phyloP scores from a whole-genome alignment of 805 yeast genomes.

The Maudiozyma barnettii region DNA sequence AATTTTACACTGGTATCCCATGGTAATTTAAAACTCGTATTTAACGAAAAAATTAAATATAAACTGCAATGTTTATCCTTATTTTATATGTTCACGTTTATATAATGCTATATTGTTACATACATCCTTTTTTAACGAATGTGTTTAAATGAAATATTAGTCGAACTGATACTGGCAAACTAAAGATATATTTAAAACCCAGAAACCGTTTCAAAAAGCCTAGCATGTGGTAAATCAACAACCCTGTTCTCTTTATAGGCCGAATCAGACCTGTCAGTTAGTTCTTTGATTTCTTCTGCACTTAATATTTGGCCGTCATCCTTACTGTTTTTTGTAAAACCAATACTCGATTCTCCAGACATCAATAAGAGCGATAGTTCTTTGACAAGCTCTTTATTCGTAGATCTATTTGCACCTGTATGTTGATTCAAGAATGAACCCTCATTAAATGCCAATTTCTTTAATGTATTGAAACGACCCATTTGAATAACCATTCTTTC shows the following conservation, averaged over 20 bases:
- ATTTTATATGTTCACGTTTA: background rate
- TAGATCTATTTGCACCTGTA: constrained; percentile 13
- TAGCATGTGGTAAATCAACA: constrained; percentile 28
- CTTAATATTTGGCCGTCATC: constrained; percentile 26
- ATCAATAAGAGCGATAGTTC: constrained; percentile 35
- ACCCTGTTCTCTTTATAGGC: constrained; percentile 31
- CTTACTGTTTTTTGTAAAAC: constrained; percentile 17
- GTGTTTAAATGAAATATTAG: too few relatives aligned
- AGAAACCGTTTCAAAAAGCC: constrained; percentile 32
- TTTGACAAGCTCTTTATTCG: constrained; percentile 29
- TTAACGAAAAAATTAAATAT: background rate
- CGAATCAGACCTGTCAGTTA: constrained; percentile 38
- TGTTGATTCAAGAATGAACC: constrained; percentile 18
- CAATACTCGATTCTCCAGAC: constrained; percentile 33
- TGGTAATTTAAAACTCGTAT: constrained; percentile 1
- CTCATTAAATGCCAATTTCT: constrained; percentile 28
- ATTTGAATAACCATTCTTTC: constrained; percentile 66
- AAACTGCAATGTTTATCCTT: background rate
- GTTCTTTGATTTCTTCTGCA: constrained; percentile 38
- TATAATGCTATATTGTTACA: background rate
- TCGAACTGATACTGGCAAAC: background rate
- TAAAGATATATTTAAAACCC: constrained; percentile 11
- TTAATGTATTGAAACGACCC: constrained; percentile 45
- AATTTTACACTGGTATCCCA: constrained; percentile 40
- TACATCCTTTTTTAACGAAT: background rate